Conservation (phyloP, 805 yeast genomes). For the Saccharomycopsis fermentans region DNA sequence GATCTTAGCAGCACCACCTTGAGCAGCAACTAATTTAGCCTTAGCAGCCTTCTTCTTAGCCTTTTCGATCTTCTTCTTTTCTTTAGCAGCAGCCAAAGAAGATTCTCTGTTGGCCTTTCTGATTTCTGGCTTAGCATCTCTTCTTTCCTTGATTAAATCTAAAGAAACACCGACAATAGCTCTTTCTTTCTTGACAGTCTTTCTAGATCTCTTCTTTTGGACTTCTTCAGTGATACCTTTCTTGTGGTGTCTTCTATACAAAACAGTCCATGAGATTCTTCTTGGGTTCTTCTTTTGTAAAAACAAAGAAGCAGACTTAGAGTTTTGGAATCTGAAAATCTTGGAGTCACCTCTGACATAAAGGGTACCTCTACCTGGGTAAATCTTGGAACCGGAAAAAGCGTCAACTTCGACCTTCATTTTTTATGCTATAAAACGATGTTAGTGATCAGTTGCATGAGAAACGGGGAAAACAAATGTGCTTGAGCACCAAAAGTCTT, state of each 20-base stretch:
- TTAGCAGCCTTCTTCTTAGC: constrained; percentile 92
- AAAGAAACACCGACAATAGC: constrained; percentile 99
- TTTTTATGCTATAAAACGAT: not conserved
- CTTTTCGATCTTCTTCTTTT: constrained; percentile 83
- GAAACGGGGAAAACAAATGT: too few species aligned
- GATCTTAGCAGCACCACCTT: constrained; percentile 59
- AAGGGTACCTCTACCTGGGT: constrained; percentile 99
- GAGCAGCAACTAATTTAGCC: constrained; percentile 63
- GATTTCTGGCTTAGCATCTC: constrained; percentile 90
- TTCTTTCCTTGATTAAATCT: constrained; percentile 96
- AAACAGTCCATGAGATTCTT: constrained; percentile 98
- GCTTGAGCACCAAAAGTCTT: too few species aligned
- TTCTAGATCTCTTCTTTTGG: constrained; percentile 93
- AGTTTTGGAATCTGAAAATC: constrained; percentile 97
- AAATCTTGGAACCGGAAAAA: constrained; percentile 98
- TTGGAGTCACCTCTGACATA: constrained; percentile 99
- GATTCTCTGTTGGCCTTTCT: constrained; percentile 96
- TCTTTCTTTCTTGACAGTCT: constrained; percentile 97
- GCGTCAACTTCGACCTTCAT: constrained; percentile 99
- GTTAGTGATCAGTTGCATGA: not conserved
- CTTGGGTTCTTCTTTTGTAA: constrained; percentile 99
- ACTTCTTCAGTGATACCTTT: constrained; percentile 99
- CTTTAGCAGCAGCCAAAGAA: constrained; percentile 75
- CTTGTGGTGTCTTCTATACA: constrained; percentile 99
- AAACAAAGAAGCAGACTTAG: constrained; percentile 96